phyloP scores from a whole-genome alignment of 2,329 filamentous ascomycete species.

The Cadophora malorum region DNA sequence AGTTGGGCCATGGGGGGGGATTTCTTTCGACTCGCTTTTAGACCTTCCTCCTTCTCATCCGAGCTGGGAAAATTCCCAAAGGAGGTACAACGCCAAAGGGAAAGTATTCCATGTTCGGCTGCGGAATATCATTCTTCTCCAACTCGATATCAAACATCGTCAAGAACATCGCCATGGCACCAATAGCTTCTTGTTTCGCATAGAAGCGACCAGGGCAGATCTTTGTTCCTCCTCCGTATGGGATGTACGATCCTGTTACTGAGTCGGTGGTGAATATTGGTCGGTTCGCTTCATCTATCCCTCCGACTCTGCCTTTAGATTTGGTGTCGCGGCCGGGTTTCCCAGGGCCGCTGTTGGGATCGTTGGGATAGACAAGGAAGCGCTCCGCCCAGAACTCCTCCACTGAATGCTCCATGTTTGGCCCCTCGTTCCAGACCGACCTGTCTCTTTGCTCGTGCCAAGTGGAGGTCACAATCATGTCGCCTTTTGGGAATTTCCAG shows the following conservation, averaged over 20 bases:
- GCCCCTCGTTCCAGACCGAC: constrained; percentile 43
- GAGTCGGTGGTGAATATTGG: constrained; percentile 40
- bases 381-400: constrained; percentile 47
- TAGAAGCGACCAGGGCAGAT: constrained; percentile 49
- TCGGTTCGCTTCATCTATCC: constrained; percentile 23
- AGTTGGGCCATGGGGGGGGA: too few relatives aligned
- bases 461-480: constrained; percentile 39
- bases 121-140: constrained; percentile 13
- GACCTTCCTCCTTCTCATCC: constrained; percentile 29
- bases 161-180: constrained; percentile 44
- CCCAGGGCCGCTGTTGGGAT: constrained; percentile 41
- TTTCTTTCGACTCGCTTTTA: not conserved
- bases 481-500: constrained; percentile 42
- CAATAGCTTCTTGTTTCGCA: constrained; percentile 47
- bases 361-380: constrained; percentile 45
- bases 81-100: constrained; percentile 36
- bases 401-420: constrained; percentile 39
- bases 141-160: constrained; percentile 43
- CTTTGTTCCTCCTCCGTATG: constrained; percentile 46
- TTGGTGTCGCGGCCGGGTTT: constrained; percentile 32
- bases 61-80: constrained; percentile 28
- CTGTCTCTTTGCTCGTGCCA: constrained; percentile 42
- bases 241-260: constrained; percentile 45
- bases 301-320: constrained; percentile 1
- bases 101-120: constrained; percentile 35